Percentiles rank a stretch among this genome's conserved stretches.
Conservation (phyloP, 2,329 filamentous ascomycete species). For the Decorospora gaudefroyi region DNA sequence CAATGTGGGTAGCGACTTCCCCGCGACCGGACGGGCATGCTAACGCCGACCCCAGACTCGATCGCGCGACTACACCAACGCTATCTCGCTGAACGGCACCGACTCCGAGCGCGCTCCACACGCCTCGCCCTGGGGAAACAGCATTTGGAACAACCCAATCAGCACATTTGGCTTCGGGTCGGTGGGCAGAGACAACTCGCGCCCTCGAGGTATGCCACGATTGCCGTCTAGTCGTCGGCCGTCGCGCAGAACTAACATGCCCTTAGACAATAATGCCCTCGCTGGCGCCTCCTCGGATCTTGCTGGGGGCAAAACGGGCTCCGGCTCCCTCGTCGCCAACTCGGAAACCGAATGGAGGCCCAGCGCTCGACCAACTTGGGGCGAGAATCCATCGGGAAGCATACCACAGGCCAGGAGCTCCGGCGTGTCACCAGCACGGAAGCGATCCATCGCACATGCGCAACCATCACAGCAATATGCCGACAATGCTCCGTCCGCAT, state of each 20-base stretch:
- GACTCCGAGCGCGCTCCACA: slow-evolving; percentile 38
- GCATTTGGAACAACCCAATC: slow-evolving; percentile 44
- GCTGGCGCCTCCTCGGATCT: slow-evolving; percentile 34
- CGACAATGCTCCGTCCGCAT: slow-evolving; percentile 33
- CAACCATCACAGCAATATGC: slow-evolving; percentile 41
- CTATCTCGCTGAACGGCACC: slow-evolving; percentile 36
- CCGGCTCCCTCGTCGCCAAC: slow-evolving; percentile 68
- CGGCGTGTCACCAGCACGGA: slow-evolving; percentile 47
- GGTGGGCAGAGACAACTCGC: slow-evolving; percentile 38
- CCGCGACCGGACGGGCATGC: slow-evolving; percentile 2
- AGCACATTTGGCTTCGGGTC: slow-evolving; percentile 35
- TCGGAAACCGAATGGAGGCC: slow-evolving; percentile 70
- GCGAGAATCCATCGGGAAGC: slow-evolving; percentile 48
- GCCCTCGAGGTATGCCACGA: slow-evolving; percentile 36
- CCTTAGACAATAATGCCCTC: slow-evolving; percentile 38
- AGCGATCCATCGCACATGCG: slow-evolving; percentile 45
- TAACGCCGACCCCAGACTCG: slow-evolving; percentile 28
- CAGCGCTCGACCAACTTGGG: slow-evolving; percentile 62
- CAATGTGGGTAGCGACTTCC: slow-evolving; percentile 33
- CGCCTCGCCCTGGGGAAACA: slow-evolving; percentile 39
- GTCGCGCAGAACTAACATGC: slow-evolving; percentile 22
- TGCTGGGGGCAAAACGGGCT: slow-evolving; percentile 65
- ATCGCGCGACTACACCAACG: slow-evolving; percentile 37
- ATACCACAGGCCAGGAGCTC: slow-evolving; percentile 43
- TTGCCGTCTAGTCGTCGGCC: too few species aligned